Evolutionary conservation across 768 basidiomycete species (phyloP).

Genomic region (Lactarius deliciosus): DNA sequence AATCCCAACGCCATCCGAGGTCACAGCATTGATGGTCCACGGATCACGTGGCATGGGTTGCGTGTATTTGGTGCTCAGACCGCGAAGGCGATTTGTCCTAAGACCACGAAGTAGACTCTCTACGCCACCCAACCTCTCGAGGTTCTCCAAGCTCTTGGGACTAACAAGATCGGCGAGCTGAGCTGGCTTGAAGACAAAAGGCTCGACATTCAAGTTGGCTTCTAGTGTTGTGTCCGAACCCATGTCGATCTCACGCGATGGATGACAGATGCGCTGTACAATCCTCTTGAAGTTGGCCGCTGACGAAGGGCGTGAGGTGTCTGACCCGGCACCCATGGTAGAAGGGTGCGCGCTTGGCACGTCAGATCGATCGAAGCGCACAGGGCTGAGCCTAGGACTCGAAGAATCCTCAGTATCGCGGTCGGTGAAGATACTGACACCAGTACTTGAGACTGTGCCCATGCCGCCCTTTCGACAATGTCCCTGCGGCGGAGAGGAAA

Average conservation of each 20-base stretch:
- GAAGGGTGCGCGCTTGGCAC: constrained; percentile 38
- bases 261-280: constrained; percentile 8
- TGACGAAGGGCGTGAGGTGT: constrained; percentile 32
- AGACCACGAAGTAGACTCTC: constrained; percentile 66
- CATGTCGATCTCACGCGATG: background rate
- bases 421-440: constrained; percentile 44
- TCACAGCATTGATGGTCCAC: no score
- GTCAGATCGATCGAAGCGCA: constrained; percentile 35
- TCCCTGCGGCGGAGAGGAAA: constrained; percentile 39
- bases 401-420: constrained; percentile 28
- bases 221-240: no score
- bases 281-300: constrained; percentile 24
- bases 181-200: constrained; percentile 73
- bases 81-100: constrained; percentile 58
- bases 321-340: constrained; percentile 42
- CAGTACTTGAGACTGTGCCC: constrained; percentile 36
- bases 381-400: constrained; percentile 14
- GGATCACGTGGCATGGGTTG: no score
- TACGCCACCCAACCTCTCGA: constrained; percentile 76
- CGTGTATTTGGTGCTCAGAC: constrained; percentile 35
- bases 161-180: constrained; percentile 77
- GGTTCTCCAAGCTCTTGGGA: constrained; percentile 73
- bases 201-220: constrained; percentile 50
- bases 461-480: constrained; percentile 59
- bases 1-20: no score